Conservation (phyloP, 192 early-diverging fungal species). For the Podochytrium sp. region DNA sequence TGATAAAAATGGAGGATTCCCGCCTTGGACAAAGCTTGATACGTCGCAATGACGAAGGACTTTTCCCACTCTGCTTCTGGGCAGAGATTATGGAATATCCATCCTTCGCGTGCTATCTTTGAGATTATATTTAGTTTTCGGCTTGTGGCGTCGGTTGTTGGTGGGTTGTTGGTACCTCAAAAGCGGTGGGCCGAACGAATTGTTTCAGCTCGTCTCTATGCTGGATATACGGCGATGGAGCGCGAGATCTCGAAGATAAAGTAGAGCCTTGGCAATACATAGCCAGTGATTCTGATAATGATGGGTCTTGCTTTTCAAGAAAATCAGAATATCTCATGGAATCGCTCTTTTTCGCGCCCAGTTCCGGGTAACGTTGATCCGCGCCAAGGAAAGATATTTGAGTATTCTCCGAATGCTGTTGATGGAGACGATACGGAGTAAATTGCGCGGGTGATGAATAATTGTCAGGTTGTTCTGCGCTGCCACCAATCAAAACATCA, state of each 20-base stretch:
- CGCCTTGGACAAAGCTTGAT: neutral
- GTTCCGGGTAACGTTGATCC: neutral
- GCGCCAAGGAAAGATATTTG: neutral
- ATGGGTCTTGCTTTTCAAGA: too few relatives aligned
- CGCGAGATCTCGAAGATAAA: neutral
- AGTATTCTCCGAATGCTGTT: neutral
- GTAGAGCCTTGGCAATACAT: too few relatives aligned
- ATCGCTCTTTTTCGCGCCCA: neutral
- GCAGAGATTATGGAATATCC: conserved; percentile 21
- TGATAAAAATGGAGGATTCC: conserved; percentile 31
- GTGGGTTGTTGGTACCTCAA: conserved; percentile 6
- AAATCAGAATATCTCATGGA: too few relatives aligned
- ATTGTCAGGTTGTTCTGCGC: neutral
- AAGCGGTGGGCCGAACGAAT: conserved; percentile 26
- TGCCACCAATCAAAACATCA: conserved; percentile 1
- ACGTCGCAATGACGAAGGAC: conserved; percentile 23
- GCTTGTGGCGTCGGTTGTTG: neutral
- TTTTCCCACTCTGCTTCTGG: conserved; percentile 11
- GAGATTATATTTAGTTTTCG: neutral
- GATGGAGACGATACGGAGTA: too few relatives aligned
- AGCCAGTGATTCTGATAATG: too few relatives aligned
- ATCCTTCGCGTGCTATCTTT: conserved; percentile 33
- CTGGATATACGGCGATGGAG: neutral
- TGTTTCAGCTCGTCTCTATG: neutral
- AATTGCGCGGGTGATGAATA: neutral